Conservation (phyloP, 164 flowering plant species). For the Umbellularia californica region DNA sequence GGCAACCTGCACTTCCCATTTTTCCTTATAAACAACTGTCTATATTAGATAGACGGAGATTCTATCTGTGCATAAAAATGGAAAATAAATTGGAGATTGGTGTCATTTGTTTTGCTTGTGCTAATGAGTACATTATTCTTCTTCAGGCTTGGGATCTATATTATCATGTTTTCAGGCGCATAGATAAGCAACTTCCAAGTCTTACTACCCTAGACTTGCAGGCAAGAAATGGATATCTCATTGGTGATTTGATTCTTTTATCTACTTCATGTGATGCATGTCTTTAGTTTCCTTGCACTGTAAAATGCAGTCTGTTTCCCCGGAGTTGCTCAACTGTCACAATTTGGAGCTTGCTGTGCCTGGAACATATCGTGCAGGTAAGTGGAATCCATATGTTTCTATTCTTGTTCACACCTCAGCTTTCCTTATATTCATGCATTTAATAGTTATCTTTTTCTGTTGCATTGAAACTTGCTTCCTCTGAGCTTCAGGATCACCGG, state of each 20-base stretch:
- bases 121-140: slow-evolving; percentile 10
- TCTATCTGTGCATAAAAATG: neutral
- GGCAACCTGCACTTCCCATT: too few relatives aligned
- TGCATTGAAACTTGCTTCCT: neutral
- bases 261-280: slow-evolving; percentile 1
- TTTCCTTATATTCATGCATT: neutral
- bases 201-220: slow-evolving; percentile 91
- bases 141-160: slow-evolving; percentile 99
- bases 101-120: neutral
- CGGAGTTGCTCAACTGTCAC: slow-evolving; percentile 72
- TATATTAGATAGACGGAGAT: neutral
- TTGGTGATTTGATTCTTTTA: slow-evolving; percentile 4
- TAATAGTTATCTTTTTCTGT: neutral
- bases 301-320: slow-evolving; percentile 78
- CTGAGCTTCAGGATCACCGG: slow-evolving; percentile 56
- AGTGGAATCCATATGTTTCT: neutral
- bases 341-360: slow-evolving; percentile 96
- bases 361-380: slow-evolving; percentile 96
- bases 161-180: slow-evolving; percentile 92
- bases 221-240: slow-evolving; percentile 36
- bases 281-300: slow-evolving; percentile 9
- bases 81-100: neutral
- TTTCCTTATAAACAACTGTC: too few relatives aligned
- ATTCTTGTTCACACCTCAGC: neutral
- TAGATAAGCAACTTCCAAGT: slow-evolving; percentile 91